Evolutionary conservation across 192 early-diverging fungal species (phyloP), one percentile per base, ranked within the genome.

Genomic region (Coemansia sp.): DNA sequence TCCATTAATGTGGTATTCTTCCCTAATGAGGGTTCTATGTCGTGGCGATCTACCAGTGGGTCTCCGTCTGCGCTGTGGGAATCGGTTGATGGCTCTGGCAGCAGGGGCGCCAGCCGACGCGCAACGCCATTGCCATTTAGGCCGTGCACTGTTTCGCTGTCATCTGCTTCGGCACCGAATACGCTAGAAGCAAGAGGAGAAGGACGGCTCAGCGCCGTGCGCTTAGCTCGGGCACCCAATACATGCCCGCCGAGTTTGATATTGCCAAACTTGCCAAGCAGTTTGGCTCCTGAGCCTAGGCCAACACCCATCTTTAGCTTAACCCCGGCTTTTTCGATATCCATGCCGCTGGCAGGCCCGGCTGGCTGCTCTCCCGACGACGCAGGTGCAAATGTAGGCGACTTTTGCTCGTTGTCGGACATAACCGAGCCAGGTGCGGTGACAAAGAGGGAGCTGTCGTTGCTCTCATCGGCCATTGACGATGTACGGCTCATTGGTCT

Each of bases 191-290:
- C 52, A 25, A 72, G 58, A 8, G 61, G 56, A 45, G 59, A 67
- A 63, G 64, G 68, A 77, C 3, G 85, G 74, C 34, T 82, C 58
- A 61, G 86, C 15, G n/a, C 6, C 17, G 33, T 34, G n/a, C 33
- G 29, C n/a, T 57, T 57, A 19, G 23, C 33, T 35, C 34, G n/a
- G 9, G n/a, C 8, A 8, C 55, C 55, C 15, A 57, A 57, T 57
- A 32, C 55, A 15, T 22, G 74, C 74, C 46, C 71, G 9, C 56
- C 63, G 29, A 72, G 40, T 23, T 63, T 67, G 13, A 63, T 17
- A 9, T 60, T 67, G 9, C 59, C 50, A 35, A 29, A 9, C 14
- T 58, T 58, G 15, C 42, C 62, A 15, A 41, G 17, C 20, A 34
- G 62, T 38, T 55, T 43, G 43, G 34, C 40, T 49, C 15, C 25